phyloP scores from a whole-genome alignment of 1,284 basidiomycete species.

The Cutaneotrichosporon curvatum region DNA sequence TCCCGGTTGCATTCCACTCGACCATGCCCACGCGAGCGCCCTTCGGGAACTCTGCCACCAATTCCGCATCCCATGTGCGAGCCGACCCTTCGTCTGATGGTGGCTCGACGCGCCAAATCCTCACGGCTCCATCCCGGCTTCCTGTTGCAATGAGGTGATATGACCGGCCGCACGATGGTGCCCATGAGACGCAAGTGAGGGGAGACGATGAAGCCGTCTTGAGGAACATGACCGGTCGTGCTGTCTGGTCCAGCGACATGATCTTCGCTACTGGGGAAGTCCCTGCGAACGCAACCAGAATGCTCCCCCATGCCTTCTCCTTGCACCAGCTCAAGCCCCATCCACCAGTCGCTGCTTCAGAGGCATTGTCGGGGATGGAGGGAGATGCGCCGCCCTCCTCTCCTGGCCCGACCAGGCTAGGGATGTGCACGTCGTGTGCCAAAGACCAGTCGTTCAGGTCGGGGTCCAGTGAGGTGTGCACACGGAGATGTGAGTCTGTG shows the following conservation, averaged over 20 bases:
- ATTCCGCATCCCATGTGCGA: slow-evolving; percentile 58
- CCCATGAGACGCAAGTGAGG: slow-evolving; percentile 77
- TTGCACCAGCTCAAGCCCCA: slow-evolving; percentile 93
- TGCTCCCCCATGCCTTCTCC: slow-evolving; percentile 84
- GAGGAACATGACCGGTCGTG: slow-evolving; percentile 39
- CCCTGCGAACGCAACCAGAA: slow-evolving; percentile 69
- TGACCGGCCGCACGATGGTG: slow-evolving; percentile 79
- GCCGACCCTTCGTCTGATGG: slow-evolving; percentile 27
- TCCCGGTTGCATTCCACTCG: slow-evolving; percentile 56
- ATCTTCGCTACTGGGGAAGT: slow-evolving; percentile 63
- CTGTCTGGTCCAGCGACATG: slow-evolving; percentile 47
- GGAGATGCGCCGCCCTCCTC: slow-evolving; percentile 15
- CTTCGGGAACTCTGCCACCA: slow-evolving; percentile 77
- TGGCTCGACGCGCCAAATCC: slow-evolving; percentile 71
- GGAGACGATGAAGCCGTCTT: slow-evolving; percentile 41
- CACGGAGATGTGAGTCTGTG: slow-evolving; percentile 72
- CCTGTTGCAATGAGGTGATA: slow-evolving; percentile 89
- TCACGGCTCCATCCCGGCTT: slow-evolving; percentile 70
- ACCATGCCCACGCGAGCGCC: slow-evolving; percentile 80
- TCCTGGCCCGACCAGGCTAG: slow-evolving; percentile 42
- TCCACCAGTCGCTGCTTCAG: slow-evolving; percentile 66
- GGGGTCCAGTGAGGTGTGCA: slow-evolving; percentile 85
- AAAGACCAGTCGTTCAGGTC: slow-evolving; percentile 72
- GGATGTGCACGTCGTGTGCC: slow-evolving; percentile 68
- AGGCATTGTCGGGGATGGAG: neutral